Conservation (phyloP, 2,329 filamentous ascomycete genomes). For the Cordyceps cateniannulata region DNA sequence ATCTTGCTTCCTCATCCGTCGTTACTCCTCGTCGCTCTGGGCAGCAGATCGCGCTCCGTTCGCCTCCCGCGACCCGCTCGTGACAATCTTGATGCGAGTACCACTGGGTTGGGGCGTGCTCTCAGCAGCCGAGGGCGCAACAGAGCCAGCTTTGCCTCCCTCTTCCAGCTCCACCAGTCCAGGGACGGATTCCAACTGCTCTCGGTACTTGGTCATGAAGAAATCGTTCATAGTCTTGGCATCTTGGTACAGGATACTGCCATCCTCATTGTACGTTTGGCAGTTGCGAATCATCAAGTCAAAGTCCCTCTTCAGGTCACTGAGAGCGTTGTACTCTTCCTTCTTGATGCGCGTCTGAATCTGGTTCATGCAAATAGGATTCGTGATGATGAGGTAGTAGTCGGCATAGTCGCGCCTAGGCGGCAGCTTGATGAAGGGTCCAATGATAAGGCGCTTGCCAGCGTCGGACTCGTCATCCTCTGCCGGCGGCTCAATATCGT, state of each 20-base stretch:
- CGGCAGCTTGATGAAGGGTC: conserved; percentile 87
- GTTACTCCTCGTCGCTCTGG: conserved; percentile 49
- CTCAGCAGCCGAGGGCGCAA: conserved; percentile 48
- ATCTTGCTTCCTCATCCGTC: conserved; percentile 14
- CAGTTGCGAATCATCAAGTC: conserved; percentile 83
- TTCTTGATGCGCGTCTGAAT: conserved; percentile 95
- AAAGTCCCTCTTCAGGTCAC: conserved; percentile 77
- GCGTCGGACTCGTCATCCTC: conserved; percentile 53
- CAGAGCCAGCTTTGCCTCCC: conserved; percentile 31
- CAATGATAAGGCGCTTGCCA: conserved; percentile 74
- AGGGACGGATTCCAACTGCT: conserved; percentile 46
- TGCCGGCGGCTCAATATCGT: conserved; percentile 53
- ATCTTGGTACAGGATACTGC: conserved; percentile 84
- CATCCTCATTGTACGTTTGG: conserved; percentile 93
- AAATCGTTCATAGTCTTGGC: conserved; percentile 80
- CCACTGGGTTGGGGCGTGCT: conserved; percentile 59
- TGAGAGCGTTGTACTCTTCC: conserved; percentile 79
- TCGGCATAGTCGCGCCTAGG: conserved; percentile 86
- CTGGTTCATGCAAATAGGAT: conserved; percentile 92
- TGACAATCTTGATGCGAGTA: conserved; percentile 65
- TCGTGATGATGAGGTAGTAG: conserved; percentile 89
- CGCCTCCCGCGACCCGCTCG: conserved; percentile 30
- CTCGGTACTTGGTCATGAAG: conserved; percentile 47
- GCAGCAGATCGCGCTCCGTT: conserved; percentile 34
- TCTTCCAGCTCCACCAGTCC: conserved; percentile 52